Base-by-base conservation (phyloP, 2,329 filamentous ascomycete species). In the Cadophora luteo-olivacea region DNA sequence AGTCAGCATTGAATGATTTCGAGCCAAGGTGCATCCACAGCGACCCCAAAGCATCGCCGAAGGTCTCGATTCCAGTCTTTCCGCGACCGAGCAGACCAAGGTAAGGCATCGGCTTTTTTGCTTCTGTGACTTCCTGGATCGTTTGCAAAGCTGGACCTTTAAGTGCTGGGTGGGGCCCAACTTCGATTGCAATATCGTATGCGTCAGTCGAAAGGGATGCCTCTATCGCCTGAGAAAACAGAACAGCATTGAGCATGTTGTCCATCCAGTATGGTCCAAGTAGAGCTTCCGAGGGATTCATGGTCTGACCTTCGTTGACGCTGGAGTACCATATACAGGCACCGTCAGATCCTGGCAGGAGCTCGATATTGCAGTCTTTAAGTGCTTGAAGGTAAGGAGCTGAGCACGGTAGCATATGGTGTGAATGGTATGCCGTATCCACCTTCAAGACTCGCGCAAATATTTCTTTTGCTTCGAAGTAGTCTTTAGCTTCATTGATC, bases 161-260 rank as follows among this genome's bases (percentile, higher is more conserved):
- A 0, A 82, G 71, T 0, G 78, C 75, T 6, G 76, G 71, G 66
- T 81, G 80, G 0, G 80, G 77, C 0, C 80, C 79, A n/a, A 80
- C 62, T 65, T 79, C 79, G 1, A 79, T 19, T 0, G 73, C 61
- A 32, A 65, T 1, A 74, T 69, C 51, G 16, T 63, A 65, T 16
- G 48, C 14, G 22, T 29, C 60, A n/a, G 24, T 16, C 64, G n/a
- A n/a, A 9, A 60, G 63, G 57, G 55, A 64, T 36, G 29, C 38
- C 64, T 14, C 58, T 9, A 85, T 68, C 0, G 82, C 83, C 6
- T 76, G 72, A 9, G 78, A 72, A 68, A 83, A 86, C 6, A 80
- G 75, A 9, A 86, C 84, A 1, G 80, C 67, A 1, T 73, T 72
- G 0, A 75, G 65, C 72, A 86, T 74, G 64, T 86, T 86, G 1